Base-by-base conservation (phyloP, 2,329 filamentous ascomycete genomes). In the Xylaria sp. region DNA sequence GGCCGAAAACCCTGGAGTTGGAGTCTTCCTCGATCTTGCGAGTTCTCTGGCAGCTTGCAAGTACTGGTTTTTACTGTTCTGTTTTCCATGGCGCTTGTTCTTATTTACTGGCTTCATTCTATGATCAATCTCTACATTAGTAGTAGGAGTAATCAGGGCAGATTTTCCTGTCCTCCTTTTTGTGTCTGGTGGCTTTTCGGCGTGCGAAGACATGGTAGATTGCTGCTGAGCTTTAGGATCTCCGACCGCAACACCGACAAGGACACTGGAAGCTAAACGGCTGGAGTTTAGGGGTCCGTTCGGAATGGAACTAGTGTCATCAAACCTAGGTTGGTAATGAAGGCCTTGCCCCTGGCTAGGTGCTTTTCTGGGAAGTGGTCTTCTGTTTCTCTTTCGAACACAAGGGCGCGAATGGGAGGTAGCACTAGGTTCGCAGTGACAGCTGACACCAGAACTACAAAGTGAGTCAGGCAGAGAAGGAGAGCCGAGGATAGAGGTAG, bases 131-230 rank as follows among this genome's bases (percentile, higher is more conserved):
- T 45, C 47, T 9, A 39, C 50, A 20, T 54, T 57, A 20, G 56
- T 31, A n/a, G 9, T 5, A 2, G 79, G 68, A 25, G 72, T 74
- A 20, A 78, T 79, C 0, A 81, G 79, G 1, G 81, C 81, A 1
- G 81, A 81, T 65, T 82, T 83, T 36, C 81, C 79, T 36, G 78
- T 65, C 44, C 74, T 77, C 66, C 73, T 81, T 15, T 72, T 50
- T 39, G 49, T 65, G 10, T 61, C 20, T 7, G n/a, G 58, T 25
- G 57, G 60, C 15, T 62, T 61, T 27, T 27, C 33, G 1, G 38
- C 36, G 7, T n/a, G 33, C 1, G 27, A n/a, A 42, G 44, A 25
- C 9, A 20, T 20, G 17, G 39, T 27, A 15, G 51, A 11, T 15
- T 47, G 57, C 13, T 63, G n/a, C 5, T 15, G 39, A 13, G 5